Percentiles rank a stretch among this genome's conserved stretches.
phyloP scores from a whole-genome alignment of 2,329 filamentous ascomycete genomes.

The Xylariaceae sp. region DNA sequence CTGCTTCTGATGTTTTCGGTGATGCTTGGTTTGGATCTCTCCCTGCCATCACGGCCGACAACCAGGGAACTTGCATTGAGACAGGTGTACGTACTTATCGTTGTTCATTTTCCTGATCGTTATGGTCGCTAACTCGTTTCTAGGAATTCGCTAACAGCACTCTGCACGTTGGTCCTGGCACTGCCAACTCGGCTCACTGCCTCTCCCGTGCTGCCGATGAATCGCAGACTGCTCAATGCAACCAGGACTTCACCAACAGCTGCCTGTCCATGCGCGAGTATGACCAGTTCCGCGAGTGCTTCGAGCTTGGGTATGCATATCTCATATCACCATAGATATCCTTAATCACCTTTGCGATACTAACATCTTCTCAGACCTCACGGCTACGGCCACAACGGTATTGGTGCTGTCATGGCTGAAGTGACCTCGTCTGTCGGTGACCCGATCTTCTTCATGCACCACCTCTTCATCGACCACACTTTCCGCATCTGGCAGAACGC shows the following conservation, averaged over 20 bases:
- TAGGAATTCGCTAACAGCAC: slow-evolving; percentile 29
- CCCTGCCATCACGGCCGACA: slow-evolving; percentile 25
- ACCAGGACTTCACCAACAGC: slow-evolving; percentile 29
- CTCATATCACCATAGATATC: neutral
- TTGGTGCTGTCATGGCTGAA: slow-evolving; percentile 35
- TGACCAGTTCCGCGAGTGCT: slow-evolving; percentile 31
- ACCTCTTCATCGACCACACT: slow-evolving; percentile 33
- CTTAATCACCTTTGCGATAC: neutral
- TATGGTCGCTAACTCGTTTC: slow-evolving; percentile 5
- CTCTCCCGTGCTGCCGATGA: slow-evolving; percentile 34
- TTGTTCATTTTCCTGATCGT: neutral
- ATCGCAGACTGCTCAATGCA: slow-evolving; percentile 30
- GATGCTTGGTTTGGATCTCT: slow-evolving; percentile 30
- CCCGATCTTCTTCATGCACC: slow-evolving; percentile 35
- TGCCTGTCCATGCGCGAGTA: slow-evolving; percentile 31
- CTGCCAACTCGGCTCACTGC: slow-evolving; percentile 28
- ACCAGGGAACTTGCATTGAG: slow-evolving; percentile 32
- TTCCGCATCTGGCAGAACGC: slow-evolving; percentile 34
- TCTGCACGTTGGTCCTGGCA: slow-evolving; percentile 32
- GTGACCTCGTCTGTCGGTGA: slow-evolving; percentile 33
- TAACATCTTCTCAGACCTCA: slow-evolving; percentile 30
- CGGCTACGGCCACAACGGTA: slow-evolving; percentile 35
- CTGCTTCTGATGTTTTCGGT: slow-evolving; percentile 30
- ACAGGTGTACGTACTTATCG: slow-evolving; percentile 28
- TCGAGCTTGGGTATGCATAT: slow-evolving; percentile 32